A percentile compares a stretch with the other conserved stretches of the same genome.
Conservation (phyloP, 2,329 filamentous ascomycete species). For the Berkeleyomyces basicola region DNA sequence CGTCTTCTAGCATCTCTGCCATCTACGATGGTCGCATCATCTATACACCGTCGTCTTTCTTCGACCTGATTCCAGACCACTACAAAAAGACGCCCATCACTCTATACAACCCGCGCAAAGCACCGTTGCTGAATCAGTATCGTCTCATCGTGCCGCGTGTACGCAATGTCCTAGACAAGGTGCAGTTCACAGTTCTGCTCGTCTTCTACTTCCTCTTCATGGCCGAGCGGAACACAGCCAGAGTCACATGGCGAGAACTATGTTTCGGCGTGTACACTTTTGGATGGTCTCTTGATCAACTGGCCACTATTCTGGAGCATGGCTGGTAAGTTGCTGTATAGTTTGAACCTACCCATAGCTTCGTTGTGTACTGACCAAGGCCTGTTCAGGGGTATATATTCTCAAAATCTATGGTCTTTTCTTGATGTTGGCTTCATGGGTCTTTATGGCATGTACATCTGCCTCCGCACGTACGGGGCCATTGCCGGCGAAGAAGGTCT, state of each 20-base stretch:
- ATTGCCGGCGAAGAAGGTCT: constrained; percentile 29
- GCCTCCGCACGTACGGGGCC: constrained; percentile 50
- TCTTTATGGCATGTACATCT: constrained; percentile 53
- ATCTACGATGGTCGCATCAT: constrained; percentile 69
- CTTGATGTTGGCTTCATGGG: constrained; percentile 62
- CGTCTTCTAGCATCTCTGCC: constrained; percentile 40
- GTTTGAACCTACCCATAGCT: not conserved
- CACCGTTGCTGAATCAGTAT: constrained; percentile 68
- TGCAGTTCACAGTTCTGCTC: constrained; percentile 56
- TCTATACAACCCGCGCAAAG: constrained; percentile 60
- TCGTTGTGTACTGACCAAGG: not conserved
- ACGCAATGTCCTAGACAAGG: constrained; percentile 56
- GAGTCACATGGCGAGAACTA: constrained; percentile 41
- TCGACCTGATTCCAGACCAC: constrained; percentile 70
- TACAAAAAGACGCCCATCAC: constrained; percentile 75
- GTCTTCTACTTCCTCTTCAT: constrained; percentile 56
- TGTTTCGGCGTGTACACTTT: constrained; percentile 57
- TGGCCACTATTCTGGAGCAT: constrained; percentile 62
- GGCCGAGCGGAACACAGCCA: constrained; percentile 44
- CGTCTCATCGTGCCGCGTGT: constrained; percentile 68
- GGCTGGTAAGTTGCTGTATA: constrained; percentile 30
- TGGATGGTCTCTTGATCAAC: constrained; percentile 66
- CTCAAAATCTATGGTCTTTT: constrained; percentile 79
- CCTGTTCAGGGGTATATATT: constrained; percentile 52
- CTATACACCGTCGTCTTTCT: constrained; percentile 66